phyloP scores from a whole-genome alignment of 495 filamentous ascomycete species.

The Collariella sp. region DNA sequence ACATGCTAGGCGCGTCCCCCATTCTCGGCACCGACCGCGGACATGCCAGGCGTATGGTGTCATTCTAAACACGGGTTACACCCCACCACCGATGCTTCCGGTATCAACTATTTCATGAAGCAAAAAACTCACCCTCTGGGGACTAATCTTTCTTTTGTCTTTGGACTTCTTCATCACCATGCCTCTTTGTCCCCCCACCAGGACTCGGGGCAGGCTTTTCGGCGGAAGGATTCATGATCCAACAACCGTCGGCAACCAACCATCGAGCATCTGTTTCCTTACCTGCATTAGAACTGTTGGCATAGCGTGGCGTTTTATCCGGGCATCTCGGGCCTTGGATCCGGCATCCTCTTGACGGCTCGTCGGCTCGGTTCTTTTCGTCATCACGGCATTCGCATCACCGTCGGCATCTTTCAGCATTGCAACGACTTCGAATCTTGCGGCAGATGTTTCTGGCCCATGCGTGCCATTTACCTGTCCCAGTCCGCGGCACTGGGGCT shows the following conservation, averaged over 20 bases:
- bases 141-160: slow-evolving; percentile 8
- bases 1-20: slow-evolving; percentile 47
- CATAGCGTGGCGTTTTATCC: slow-evolving; percentile 24
- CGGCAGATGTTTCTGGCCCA: slow-evolving; percentile 1
- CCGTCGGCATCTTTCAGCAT: slow-evolving; percentile 11
- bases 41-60: slow-evolving; percentile 61
- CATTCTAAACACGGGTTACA: slow-evolving; percentile 34
- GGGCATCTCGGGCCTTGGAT: slow-evolving; percentile 21
- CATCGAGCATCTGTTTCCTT: slow-evolving; percentile 11
- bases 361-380: slow-evolving; percentile 13
- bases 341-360: slow-evolving; percentile 17
- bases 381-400: slow-evolving; percentile 15
- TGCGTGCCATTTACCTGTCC: slow-evolving; percentile 6
- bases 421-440: slow-evolving; percentile 8
- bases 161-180: not conserved
- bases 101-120: not conserved
- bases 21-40: slow-evolving; percentile 44
- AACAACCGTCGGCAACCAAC: slow-evolving; percentile 21
- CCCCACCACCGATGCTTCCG: not conserved
- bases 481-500: slow-evolving; percentile 4
- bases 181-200: not conserved
- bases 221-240: slow-evolving; percentile 19
- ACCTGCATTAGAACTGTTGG: slow-evolving; percentile 20
- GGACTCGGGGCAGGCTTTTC: slow-evolving; percentile 2
- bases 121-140: not conserved